A percentile compares a stretch with the other conserved stretches of the same genome.
These are phyloP conservation scores for Candida michaelii DNA, from an alignment of 805 yeast genomes.

Conservation along the genomic window DNA sequence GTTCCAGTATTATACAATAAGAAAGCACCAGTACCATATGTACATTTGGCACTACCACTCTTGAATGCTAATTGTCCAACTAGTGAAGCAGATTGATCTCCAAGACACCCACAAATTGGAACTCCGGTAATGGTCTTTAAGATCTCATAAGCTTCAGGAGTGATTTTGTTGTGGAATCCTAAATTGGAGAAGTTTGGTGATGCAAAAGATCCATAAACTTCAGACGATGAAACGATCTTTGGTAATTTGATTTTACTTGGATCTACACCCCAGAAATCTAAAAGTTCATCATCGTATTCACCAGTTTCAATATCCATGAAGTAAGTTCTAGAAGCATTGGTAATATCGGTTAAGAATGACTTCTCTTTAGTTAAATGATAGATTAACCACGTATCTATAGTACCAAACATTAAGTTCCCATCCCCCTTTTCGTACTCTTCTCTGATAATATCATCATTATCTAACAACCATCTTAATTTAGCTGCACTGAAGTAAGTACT, in stretches of 20 bases:
- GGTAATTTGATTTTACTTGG: slow-evolving; percentile 65
- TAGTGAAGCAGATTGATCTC: slow-evolving; percentile 91
- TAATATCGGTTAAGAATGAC: slow-evolving; percentile 77
- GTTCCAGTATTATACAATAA: slow-evolving; percentile 84
- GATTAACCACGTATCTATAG: slow-evolving; percentile 92
- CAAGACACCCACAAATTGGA: slow-evolving; percentile 87
- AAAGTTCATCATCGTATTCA: slow-evolving; percentile 72
- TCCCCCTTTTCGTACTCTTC: slow-evolving; percentile 73
- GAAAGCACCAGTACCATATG: slow-evolving; percentile 96
- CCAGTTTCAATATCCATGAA: slow-evolving; percentile 78
- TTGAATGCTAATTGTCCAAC: slow-evolving; percentile 89
- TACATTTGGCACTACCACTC: slow-evolving; percentile 87
- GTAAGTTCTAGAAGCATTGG: slow-evolving; percentile 90
- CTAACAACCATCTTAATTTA: slow-evolving; percentile 85
- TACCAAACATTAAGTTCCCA: slow-evolving; percentile 79
- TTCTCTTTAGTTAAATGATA: slow-evolving; percentile 75
- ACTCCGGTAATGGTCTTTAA: slow-evolving; percentile 52
- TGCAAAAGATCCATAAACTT: slow-evolving; percentile 69
- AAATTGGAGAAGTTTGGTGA: slow-evolving; percentile 56
- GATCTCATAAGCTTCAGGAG: slow-evolving; percentile 52
- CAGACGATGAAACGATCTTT: slow-evolving; percentile 74
- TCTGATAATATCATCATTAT: slow-evolving; percentile 66
- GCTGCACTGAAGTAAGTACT: slow-evolving; percentile 92
- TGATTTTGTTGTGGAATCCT: slow-evolving; percentile 52
- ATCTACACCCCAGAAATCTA: slow-evolving; percentile 80